Base-by-base conservation (phyloP, 768 basidiomycete genomes). In the Albatrellus ellisii region DNA sequence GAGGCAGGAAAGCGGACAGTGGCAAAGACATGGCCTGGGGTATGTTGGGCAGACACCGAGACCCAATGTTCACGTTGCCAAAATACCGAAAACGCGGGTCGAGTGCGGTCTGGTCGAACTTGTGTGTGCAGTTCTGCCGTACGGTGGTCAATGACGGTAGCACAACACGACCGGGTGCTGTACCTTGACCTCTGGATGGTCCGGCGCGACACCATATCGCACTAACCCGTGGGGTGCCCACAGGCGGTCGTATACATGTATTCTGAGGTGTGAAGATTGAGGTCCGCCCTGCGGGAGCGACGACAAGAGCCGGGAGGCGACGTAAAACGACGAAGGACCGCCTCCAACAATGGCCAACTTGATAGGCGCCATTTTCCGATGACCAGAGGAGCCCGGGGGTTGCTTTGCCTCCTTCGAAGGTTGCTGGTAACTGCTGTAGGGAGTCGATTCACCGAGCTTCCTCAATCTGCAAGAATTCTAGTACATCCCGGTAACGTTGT, bases 121-220 rank as follows among this genome's bases (percentile, higher is more conserved):
- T 97, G 62, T 94, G 77, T 18, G 83, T 89, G 62, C 91, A 95
- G 60, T 98, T 98, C 92, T 97, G 20, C n/a, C n/a, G n/a, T 26
- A 48, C 36, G 35, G 17, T n/a, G 17, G 4, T 4, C 38, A 11
- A 28, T 21, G 21, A 2, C 8, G 18, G 43, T 11, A 39, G 15
- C 20, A 26, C 6, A 14, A 10, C 26, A 12, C 4, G 3, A 21
- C 25, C 31, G 46, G 41, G 40, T 53, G 7, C 20, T 35, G 32
- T 51, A 74, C 94, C 75, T 97, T 99, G 59, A 98, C 92, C 65
- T 97, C 94, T 8, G 95, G 90, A 60, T 98, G 94, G 63, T 98
- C 94, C 33, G 94, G 94, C 9, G 95, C 94, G 11, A 99, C 92
- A 0, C 95, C 92, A 54, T 92, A 99, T 34, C 95, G 69, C 3